phyloP scores from a whole-genome alignment of 129 eudicot genomes.

The Flaveria linearis region DNA sequence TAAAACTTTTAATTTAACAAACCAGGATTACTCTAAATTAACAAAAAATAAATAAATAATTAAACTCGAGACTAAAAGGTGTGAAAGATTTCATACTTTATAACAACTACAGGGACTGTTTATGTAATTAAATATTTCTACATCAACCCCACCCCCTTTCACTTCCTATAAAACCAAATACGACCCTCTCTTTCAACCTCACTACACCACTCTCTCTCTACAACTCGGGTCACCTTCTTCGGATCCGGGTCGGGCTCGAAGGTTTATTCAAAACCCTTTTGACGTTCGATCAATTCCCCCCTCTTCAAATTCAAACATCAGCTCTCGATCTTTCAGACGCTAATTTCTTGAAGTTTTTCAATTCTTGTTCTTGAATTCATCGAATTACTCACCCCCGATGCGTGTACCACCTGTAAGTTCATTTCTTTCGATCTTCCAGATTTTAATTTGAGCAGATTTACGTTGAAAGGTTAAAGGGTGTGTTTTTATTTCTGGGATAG shows the following conservation, averaged over 20 bases:
- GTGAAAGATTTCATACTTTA: not conserved
- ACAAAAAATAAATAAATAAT: too few species aligned
- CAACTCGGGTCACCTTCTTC: slow-evolving; percentile 31
- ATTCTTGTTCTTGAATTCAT: slow-evolving; percentile 11
- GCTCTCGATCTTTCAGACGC: too few species aligned
- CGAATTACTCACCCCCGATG: slow-evolving; percentile 21
- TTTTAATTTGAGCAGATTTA: slow-evolving; percentile 21
- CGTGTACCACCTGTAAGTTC: slow-evolving; percentile 36
- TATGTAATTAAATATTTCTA: not conserved
- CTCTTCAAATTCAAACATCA: slow-evolving; percentile 35
- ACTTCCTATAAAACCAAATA: slow-evolving; percentile 34
- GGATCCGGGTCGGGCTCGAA: slow-evolving; percentile 41
- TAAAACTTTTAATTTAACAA: too few species aligned
- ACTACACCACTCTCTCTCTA: slow-evolving; percentile 25
- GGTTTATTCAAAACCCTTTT: slow-evolving; percentile 39
- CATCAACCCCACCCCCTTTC: slow-evolving; percentile 21
- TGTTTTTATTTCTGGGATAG: not conserved
- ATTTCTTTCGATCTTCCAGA: not conserved
- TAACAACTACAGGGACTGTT: slow-evolving; percentile 12
- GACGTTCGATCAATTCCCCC: slow-evolving; percentile 31
- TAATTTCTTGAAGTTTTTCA: slow-evolving; percentile 6
- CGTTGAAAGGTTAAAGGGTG: not conserved
- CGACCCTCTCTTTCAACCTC: slow-evolving; percentile 27
- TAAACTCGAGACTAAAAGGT: too few species aligned
- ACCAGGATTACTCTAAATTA: too few species aligned